Percentiles rank a stretch among this genome's conserved stretches.
These are phyloP conservation scores for Abortiporus biennis DNA, from an alignment of 1,284 basidiomycete species.

Conservation along the genomic window DNA sequence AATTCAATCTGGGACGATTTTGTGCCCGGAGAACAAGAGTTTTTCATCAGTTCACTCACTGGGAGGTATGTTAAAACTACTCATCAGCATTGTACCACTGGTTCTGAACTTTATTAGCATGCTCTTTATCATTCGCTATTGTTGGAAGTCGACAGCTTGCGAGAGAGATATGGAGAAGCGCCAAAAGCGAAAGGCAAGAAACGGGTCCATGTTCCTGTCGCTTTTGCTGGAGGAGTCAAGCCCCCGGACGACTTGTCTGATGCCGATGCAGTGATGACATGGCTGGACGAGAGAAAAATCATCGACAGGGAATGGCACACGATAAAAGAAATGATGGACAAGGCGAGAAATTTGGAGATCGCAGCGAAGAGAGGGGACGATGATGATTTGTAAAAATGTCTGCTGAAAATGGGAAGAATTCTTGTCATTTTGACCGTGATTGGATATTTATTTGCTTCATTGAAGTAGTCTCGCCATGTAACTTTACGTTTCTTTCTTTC, in stretches of 20 bases:
- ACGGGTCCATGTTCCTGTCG: constrained; percentile 49
- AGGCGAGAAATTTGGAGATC: constrained; percentile 55
- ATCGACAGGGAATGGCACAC: constrained; percentile 66
- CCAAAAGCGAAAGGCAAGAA: constrained; percentile 26
- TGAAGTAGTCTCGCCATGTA: too few species aligned
- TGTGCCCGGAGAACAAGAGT: constrained; percentile 64
- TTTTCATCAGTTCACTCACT: constrained; percentile 76
- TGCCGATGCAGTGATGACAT: constrained; percentile 73
- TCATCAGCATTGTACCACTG: background rate
- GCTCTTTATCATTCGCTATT: constrained; percentile 49
- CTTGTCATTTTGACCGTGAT: too few species aligned
- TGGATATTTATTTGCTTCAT: too few species aligned
- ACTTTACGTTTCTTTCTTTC: too few species aligned
- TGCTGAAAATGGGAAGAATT: too few species aligned
- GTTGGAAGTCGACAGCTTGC: constrained; percentile 50
- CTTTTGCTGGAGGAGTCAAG: constrained; percentile 41
- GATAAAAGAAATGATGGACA: constrained; percentile 68
- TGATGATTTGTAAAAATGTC: constrained; percentile 6
- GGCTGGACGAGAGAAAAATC: constrained; percentile 68
- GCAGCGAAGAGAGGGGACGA: constrained; percentile 41
- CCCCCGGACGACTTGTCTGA: constrained; percentile 62
- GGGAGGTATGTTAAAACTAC: constrained; percentile 60
- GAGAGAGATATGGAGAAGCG: constrained; percentile 6
- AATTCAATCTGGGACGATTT: constrained; percentile 64
- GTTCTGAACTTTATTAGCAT: too few species aligned